Base-by-base conservation (phyloP, 495 filamentous ascomycete species). In the Podospora comata region DNA sequence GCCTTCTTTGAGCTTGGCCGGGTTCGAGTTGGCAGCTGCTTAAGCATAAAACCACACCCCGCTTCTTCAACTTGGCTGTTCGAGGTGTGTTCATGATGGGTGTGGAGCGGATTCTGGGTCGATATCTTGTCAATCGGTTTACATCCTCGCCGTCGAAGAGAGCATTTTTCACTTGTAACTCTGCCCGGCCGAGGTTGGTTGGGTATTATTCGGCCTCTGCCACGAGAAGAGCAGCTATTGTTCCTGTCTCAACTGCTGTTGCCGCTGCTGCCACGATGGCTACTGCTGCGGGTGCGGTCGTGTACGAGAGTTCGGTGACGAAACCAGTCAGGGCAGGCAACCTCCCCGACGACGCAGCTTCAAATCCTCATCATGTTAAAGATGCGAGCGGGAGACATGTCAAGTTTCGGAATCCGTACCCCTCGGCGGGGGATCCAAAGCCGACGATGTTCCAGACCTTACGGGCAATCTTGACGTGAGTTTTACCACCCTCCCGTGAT, bases 361-460 rank as follows among this genome's bases (percentile, higher is more conserved):
- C 62, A 13, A 61, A 68, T n/a, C 32, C 67, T 4, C 79, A 81
- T 56, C 79, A 81, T 58, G 62, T 81, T 23, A 77, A 77, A 55
- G 70, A 79, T 18, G 68, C n/a, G 16, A 7, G 68, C 19, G 79
- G 79, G 16, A 66, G 77, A 27, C 75, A 72, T 26, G 44, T 77
- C 67, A 73, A 70, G 67, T 83, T 81, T 59, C 63, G 54, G 18
- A 81, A 81, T 48, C 73, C 74, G 0, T 65, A 81, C 27, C 74
- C 77, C 15, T 82, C 80, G 0, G 75, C 71, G 53, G 63, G 26
- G 64, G 70, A 20, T 1, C 27, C 53, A 2, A 39, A 15, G 11
- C n/a, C 5, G 23, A 62, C 30, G 27, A 32, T 26, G 19, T 28
- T 60, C 16, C 32, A 16, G 18, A 60, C 48, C 0, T 27, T 61